Conservation (phyloP, 169 alveolate species). For the Cytauxzoon felis region DNA sequence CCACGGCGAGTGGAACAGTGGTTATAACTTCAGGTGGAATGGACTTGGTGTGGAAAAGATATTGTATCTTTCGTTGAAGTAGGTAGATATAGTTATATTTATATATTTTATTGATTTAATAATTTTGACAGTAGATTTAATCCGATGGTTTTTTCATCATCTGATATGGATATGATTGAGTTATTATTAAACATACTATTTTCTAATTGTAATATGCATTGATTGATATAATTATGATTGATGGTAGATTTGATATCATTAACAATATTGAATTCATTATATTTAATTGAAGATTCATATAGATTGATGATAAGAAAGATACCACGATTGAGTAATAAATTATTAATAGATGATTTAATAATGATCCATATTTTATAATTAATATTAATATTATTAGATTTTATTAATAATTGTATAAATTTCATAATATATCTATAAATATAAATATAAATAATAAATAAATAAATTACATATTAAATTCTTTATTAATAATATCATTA, state of each 20-base stretch:
- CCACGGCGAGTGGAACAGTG: too few relatives aligned
- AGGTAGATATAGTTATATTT: too few relatives aligned
- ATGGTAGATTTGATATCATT: slow-evolving; percentile 19
- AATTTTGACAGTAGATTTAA: slow-evolving; percentile 1
- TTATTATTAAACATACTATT: not conserved
- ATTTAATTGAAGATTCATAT: slow-evolving; percentile 31
- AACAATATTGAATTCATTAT: slow-evolving; percentile 4
- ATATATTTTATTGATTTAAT: not conserved
- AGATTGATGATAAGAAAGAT: slow-evolving; percentile 48
- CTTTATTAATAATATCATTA: slow-evolving; percentile 14
- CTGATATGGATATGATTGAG: too few relatives aligned
- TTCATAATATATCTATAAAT: slow-evolving; percentile 32
- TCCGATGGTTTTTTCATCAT: not conserved
- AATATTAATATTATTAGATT: too few relatives aligned
- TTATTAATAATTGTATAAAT: slow-evolving; percentile 40
- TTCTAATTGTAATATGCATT: not conserved
- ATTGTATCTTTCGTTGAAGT: too few relatives aligned
- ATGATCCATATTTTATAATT: too few relatives aligned
- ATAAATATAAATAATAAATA: too few relatives aligned
- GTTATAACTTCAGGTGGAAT: too few relatives aligned
- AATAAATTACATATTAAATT: too few relatives aligned
- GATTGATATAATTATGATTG: not conserved
- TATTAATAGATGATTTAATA: slow-evolving; percentile 10
- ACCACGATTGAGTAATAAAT: slow-evolving; percentile 14
- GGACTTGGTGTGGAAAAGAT: too few relatives aligned